Conservation (phyloP, 495 filamentous ascomycete species). For the Aspergillus hancockii region DNA sequence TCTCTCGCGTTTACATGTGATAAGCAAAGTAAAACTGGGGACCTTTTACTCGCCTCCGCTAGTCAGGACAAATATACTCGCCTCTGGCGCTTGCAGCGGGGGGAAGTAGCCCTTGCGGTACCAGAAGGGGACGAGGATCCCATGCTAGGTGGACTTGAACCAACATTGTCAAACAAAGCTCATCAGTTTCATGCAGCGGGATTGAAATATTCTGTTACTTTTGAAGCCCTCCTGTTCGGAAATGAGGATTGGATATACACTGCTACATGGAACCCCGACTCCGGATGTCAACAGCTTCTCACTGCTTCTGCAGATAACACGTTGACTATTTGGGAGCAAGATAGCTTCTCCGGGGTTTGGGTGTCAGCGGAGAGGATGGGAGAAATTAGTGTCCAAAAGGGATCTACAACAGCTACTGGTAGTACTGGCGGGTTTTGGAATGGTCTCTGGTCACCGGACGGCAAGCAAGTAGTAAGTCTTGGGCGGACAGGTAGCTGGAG, state of each 20-base stretch:
- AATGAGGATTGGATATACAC: slow-evolving; percentile 99
- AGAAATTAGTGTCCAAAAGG: slow-evolving; percentile 90
- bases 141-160: slow-evolving; percentile 60
- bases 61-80: slow-evolving; percentile 98
- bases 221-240: slow-evolving; percentile 91
- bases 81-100: slow-evolving; percentile 82
- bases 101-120: slow-evolving; percentile 42
- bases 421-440: slow-evolving; percentile 96
- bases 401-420: slow-evolving; percentile 91
- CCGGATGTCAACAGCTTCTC: slow-evolving; percentile 67
- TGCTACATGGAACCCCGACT: slow-evolving; percentile 66
- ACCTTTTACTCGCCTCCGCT: slow-evolving; percentile 85
- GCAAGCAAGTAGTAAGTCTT: slow-evolving; percentile 71
- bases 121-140: slow-evolving; percentile 49
- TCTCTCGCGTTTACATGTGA: slow-evolving; percentile 76
- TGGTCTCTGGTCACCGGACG: slow-evolving; percentile 86
- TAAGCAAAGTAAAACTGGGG: slow-evolving; percentile 51
- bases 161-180: slow-evolving; percentile 79
- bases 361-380: slow-evolving; percentile 79
- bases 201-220: slow-evolving; percentile 75
- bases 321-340: slow-evolving; percentile 86
- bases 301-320: slow-evolving; percentile 95
- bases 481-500: slow-evolving; percentile 94
- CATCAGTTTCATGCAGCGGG: slow-evolving; percentile 64
- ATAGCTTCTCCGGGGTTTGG: slow-evolving; percentile 84